Evolutionary conservation across 306 rosid species (phyloP).

Genomic region (Dryas drummondii): DNA sequence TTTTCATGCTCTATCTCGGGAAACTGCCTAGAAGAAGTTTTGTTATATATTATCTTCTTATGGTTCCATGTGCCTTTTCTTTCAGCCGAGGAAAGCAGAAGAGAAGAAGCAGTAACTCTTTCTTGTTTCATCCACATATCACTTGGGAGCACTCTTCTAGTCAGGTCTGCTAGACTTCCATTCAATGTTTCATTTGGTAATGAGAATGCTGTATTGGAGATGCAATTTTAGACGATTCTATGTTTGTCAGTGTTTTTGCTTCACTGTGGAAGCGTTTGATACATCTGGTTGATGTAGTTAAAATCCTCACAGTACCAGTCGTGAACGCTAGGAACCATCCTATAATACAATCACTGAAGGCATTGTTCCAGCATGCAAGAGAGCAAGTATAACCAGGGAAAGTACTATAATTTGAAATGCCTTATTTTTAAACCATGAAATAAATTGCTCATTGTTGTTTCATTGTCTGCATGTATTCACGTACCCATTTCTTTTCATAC

Average conservation of each 20-base stretch:
- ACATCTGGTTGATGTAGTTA: no score
- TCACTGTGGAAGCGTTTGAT: conserved; percentile 18
- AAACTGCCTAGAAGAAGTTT: background rate
- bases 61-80: conserved; percentile 21
- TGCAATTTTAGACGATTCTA: background rate
- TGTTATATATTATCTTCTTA: conserved; percentile 7
- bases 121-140: background rate
- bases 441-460: no score
- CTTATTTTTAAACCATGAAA: no score
- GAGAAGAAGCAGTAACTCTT: conserved; percentile 63
- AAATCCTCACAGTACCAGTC: no score
- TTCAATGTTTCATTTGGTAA: conserved; percentile 20
- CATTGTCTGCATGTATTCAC: no score
- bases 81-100: conserved; percentile 93
- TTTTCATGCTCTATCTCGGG: background rate
- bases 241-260: conserved; percentile 17
- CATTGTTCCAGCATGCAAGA: no score
- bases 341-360: no score
- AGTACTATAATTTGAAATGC: no score
- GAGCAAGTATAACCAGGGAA: no score
- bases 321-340: no score
- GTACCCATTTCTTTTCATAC: no score
- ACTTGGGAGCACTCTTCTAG: conserved; percentile 7
- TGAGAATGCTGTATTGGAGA: conserved; percentile 7
- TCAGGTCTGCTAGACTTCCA: background rate